These are phyloP conservation scores for Neofusicoccum umdonicola DNA, from an alignment of 2,329 filamentous ascomycete species.

Conservation along the genomic window DNA sequence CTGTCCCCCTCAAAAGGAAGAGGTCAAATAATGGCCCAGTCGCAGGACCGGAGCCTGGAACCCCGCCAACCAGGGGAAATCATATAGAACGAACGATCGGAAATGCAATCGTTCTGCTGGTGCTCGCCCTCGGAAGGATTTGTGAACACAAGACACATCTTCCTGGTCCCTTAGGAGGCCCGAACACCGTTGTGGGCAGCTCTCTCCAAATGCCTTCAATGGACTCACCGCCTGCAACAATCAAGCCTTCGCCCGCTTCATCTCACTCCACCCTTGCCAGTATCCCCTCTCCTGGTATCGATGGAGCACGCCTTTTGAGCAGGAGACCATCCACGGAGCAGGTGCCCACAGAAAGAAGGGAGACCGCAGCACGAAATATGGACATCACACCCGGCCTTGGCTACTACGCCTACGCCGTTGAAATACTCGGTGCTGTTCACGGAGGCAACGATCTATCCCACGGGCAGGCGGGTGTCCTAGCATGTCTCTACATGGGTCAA, in stretches of 20 bases:
- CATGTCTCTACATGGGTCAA: conserved; percentile 86
- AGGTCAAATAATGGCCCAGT: conserved; percentile 27
- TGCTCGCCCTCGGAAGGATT: conserved; percentile 84
- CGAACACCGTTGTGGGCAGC: conserved; percentile 30
- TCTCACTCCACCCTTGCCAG: conserved; percentile 36
- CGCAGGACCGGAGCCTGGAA: neutral
- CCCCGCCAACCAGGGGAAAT: neutral
- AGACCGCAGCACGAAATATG: conserved; percentile 57
- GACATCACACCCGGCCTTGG: conserved; percentile 86
- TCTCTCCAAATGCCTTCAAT: conserved; percentile 21
- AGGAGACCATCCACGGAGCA: conserved; percentile 38
- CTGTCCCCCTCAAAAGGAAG: conserved; percentile 35
- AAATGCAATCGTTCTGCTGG: conserved; percentile 77
- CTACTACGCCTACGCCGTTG: conserved; percentile 82
- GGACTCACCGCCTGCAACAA: conserved; percentile 24
- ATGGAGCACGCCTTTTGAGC: conserved; percentile 19
- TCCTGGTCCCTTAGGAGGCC: conserved; percentile 56
- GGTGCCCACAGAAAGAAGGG: neutral
- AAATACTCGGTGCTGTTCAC: conserved; percentile 79
- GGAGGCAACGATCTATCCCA: conserved; percentile 78
- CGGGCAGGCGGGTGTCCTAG: conserved; percentile 80
- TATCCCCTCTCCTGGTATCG: conserved; percentile 19
- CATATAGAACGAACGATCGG: conserved; percentile 27
- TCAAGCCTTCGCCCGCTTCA: conserved; percentile 40
- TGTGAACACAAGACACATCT: conserved; percentile 56